A percentile compares a stretch with the other conserved stretches of the same genome.
phyloP scores from a whole-genome alignment of 257 asterid genomes.

The Solanum chmielewskii region DNA sequence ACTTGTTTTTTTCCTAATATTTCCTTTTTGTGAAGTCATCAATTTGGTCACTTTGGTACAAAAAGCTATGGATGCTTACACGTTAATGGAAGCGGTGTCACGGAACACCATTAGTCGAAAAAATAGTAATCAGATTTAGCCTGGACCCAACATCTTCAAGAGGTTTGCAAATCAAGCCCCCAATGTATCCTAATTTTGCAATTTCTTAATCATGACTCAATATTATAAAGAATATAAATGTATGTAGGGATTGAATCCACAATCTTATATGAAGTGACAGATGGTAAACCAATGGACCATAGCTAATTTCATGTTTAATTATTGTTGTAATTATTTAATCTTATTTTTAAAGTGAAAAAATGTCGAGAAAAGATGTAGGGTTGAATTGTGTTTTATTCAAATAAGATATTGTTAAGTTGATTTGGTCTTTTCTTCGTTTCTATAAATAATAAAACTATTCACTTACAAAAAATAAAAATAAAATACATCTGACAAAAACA shows the following conservation, averaged over 20 bases:
- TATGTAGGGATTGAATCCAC: background rate
- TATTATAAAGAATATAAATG: background rate
- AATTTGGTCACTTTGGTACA: background rate
- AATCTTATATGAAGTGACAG: background rate
- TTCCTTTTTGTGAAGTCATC: background rate
- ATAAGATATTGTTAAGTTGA: background rate
- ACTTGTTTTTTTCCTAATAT: background rate
- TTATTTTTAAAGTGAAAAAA: background rate
- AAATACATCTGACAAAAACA: background rate
- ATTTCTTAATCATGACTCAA: background rate
- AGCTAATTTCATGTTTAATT: background rate
- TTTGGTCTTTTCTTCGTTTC: background rate
- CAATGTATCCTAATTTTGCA: background rate
- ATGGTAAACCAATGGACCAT: background rate
- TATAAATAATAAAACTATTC: background rate
- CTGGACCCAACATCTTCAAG: background rate
- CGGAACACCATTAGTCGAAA: background rate
- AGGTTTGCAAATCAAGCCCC: background rate
- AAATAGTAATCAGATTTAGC: background rate
- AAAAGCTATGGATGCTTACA: background rate
- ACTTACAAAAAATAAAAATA: background rate
- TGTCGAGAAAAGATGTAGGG: background rate
- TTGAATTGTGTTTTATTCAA: background rate
- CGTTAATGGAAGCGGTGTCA: background rate
- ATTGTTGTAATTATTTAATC: background rate